Percentiles rank a stretch among this genome's conserved stretches.
Evolutionary conservation across 2,329 filamentous ascomycete species (phyloP).

Genomic region (Thelonectria olida): DNA sequence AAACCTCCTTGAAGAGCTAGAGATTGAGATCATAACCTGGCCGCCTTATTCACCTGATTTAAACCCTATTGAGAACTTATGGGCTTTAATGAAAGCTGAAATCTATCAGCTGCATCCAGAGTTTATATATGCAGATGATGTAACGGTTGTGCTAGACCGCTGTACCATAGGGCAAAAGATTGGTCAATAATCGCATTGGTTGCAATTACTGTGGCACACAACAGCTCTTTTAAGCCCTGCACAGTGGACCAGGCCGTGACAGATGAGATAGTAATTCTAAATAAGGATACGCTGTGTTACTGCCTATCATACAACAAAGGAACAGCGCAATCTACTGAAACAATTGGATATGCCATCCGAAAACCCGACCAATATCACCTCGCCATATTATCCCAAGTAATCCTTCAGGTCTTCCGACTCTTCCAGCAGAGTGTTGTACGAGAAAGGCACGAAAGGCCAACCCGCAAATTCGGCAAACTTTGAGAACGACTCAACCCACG

Average conservation of each 20-base stretch:
- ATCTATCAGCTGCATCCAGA: background rate
- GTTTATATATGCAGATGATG: background rate
- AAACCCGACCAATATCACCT: constrained; percentile 10
- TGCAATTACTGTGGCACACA: too few species aligned
- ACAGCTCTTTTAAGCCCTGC: too few species aligned
- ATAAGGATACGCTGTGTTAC: constrained; percentile 33
- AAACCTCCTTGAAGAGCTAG: background rate
- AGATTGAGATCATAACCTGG: background rate
- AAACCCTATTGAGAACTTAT: constrained; percentile 18
- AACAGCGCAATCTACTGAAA: constrained; percentile 42
- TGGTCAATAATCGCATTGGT: too few species aligned
- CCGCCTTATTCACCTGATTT: constrained; percentile 18
- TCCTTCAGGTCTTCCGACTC: constrained; percentile 75
- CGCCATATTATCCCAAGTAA: constrained; percentile 56
- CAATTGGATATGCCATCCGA: constrained; percentile 27
- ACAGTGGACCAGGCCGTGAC: too few species aligned
- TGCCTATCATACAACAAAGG: constrained; percentile 45
- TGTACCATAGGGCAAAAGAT: too few species aligned
- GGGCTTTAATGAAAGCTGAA: constrained; percentile 1
- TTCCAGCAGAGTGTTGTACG: constrained; percentile 84
- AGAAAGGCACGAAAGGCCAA: constrained; percentile 88
- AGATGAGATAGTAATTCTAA: constrained; percentile 36
- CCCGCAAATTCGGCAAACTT: constrained; percentile 96
- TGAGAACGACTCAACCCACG: constrained; percentile 98
- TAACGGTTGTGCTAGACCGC: too few species aligned